These are phyloP conservation scores for Candida hungchunana DNA, from an alignment of 805 yeast genomes.

Conservation along the genomic window DNA sequence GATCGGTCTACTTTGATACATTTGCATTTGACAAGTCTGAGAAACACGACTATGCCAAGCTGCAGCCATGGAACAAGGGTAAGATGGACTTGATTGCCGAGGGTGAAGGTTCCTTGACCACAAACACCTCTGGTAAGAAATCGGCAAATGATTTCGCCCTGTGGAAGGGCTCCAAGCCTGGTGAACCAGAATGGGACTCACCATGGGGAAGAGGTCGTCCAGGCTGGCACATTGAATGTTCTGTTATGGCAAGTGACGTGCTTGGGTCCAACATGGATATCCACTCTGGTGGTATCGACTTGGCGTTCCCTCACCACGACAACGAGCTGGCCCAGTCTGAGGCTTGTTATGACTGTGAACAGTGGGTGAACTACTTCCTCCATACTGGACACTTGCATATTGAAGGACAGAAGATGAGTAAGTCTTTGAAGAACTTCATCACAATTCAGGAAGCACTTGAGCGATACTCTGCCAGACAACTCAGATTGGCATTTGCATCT, in stretches of 20 bases:
- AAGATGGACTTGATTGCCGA: slow-evolving; percentile 80
- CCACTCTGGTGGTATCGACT: slow-evolving; percentile 95
- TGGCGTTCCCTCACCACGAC: slow-evolving; percentile 98
- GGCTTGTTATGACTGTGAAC: slow-evolving; percentile 82
- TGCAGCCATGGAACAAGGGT: slow-evolving; percentile 98
- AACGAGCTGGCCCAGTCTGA: slow-evolving; percentile 97
- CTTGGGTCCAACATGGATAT: slow-evolving; percentile 84
- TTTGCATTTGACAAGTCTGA: slow-evolving; percentile 66
- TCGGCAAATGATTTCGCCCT: slow-evolving; percentile 87
- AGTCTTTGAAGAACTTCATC: slow-evolving; percentile 90
- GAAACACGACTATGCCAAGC: slow-evolving; percentile 84
- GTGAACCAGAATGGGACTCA: slow-evolving; percentile 94
- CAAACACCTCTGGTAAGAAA: slow-evolving; percentile 53
- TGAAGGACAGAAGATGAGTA: slow-evolving; percentile 98
- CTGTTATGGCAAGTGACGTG: slow-evolving; percentile 94
- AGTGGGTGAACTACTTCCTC: slow-evolving; percentile 95
- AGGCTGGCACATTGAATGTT: slow-evolving; percentile 99
- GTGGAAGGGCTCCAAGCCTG: slow-evolving; percentile 95
- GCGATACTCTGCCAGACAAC: slow-evolving; percentile 70
- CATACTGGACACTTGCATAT: slow-evolving; percentile 98
- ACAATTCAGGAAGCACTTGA: slow-evolving; percentile 87
- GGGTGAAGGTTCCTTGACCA: slow-evolving; percentile 85
- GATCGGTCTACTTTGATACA: slow-evolving; percentile 96
- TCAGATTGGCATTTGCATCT: slow-evolving; percentile 85
- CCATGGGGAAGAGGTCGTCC: slow-evolving; percentile 98